These are phyloP conservation scores for Xerophyta viscosa DNA, from an alignment of 106 monocot species.

Conservation along the genomic window DNA sequence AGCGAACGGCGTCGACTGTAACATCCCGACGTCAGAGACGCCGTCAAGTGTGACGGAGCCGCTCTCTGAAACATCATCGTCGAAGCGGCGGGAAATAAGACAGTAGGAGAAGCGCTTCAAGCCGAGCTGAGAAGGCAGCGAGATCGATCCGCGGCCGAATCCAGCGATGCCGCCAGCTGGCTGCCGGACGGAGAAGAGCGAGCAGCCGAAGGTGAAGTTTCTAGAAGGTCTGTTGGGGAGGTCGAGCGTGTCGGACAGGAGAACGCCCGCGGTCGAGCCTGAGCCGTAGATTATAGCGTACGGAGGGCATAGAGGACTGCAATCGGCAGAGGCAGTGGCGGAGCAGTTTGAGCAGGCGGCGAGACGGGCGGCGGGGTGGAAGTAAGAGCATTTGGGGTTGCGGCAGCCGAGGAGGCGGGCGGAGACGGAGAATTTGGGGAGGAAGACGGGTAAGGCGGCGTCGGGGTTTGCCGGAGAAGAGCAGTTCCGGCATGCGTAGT, in stretches of 20 bases:
- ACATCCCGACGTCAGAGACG: slow-evolving; percentile 2
- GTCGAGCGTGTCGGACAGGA: slow-evolving; percentile 51
- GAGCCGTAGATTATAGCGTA: slow-evolving; percentile 67
- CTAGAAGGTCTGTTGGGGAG: slow-evolving; percentile 10
- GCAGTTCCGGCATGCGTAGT: slow-evolving; percentile 63
- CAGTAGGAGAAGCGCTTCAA: slow-evolving; percentile 75
- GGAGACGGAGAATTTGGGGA: slow-evolving; percentile 60
- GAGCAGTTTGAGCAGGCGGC: slow-evolving; percentile 29
- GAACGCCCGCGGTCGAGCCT: slow-evolving; percentile 74
- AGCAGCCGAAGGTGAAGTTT: slow-evolving; percentile 70
- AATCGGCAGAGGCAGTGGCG: slow-evolving; percentile 4
- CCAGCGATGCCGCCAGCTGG: slow-evolving; percentile 71
- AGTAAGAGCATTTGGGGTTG: slow-evolving; percentile 65
- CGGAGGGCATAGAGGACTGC: slow-evolving; percentile 48
- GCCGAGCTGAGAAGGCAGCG: slow-evolving; percentile 54
- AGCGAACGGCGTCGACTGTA: slow-evolving; percentile 47
- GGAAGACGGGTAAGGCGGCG: slow-evolving; percentile 19
- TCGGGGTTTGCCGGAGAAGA: slow-evolving; percentile 7
- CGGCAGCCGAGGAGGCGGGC: slow-evolving; percentile 72
- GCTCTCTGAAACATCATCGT: slow-evolving; percentile 36
- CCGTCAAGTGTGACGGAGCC: slow-evolving; percentile 50
- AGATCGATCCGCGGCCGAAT: slow-evolving; percentile 55
- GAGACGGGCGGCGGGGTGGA: slow-evolving; percentile 30
- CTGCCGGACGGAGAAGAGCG: slow-evolving; percentile 53
- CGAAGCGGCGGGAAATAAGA: slow-evolving; percentile 63